phyloP scores from a whole-genome alignment of 73 alveolate species.

The Paramecium sonneborni region DNA sequence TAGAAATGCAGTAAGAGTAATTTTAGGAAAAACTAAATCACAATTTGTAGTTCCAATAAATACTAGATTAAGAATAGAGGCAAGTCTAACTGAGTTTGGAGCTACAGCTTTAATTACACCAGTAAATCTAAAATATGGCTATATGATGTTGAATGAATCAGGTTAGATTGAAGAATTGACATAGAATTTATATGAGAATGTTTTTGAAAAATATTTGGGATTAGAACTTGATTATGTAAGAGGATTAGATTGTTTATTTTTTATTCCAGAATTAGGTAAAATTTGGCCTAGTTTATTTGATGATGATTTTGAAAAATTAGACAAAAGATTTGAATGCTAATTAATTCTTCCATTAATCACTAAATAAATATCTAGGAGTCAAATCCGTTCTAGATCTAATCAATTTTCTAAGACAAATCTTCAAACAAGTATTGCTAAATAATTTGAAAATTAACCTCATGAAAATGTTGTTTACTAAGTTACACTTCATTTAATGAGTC shows the following conservation, averaged over 20 bases:
- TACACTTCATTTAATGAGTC: neutral
- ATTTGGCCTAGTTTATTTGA: neutral
- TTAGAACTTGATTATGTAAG: neutral
- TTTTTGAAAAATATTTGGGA: constrained; percentile 7
- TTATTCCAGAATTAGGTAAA: neutral
- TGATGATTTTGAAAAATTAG: constrained; percentile 33
- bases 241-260: constrained; percentile 35
- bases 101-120: constrained; percentile 4
- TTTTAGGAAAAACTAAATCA: neutral
- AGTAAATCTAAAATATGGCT: neutral
- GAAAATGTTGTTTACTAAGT: neutral
- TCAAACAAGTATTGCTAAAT: neutral
- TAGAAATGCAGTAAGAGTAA: neutral
- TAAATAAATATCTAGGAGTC: neutral
- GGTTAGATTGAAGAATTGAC: constrained; percentile 13
- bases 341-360: neutral
- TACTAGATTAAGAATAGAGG: constrained; percentile 35
- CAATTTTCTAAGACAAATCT: neutral
- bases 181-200: neutral
- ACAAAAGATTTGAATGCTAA: neutral
- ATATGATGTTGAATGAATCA: constrained; percentile 24
- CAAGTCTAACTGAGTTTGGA: constrained; percentile 1
- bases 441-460: neutral
- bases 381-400: neutral
- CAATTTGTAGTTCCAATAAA: neutral